These are phyloP conservation scores for Wickerhamomyces rabaulensis DNA, from an alignment of 805 yeast species.

Conservation along the genomic window DNA sequence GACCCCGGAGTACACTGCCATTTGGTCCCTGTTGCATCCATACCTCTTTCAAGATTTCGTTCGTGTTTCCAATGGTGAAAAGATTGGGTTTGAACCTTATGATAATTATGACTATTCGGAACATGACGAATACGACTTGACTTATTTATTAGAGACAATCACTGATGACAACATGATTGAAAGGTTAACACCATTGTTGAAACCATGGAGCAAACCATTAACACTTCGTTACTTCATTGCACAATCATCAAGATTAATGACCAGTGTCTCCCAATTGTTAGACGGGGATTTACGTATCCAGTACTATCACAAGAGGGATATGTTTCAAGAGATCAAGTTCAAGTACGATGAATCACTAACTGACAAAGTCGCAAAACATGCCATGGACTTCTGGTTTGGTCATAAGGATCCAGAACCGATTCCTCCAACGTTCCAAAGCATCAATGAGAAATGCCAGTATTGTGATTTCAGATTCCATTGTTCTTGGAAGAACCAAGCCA, in stretches of 20 bases:
- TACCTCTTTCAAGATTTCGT: slow-evolving; percentile 25
- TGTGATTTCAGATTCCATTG: slow-evolving; percentile 50
- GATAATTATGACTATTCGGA: not conserved
- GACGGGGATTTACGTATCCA: slow-evolving; percentile 38
- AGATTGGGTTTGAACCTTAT: slow-evolving; percentile 26
- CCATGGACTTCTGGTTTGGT: slow-evolving; percentile 57
- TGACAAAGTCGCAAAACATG: slow-evolving; percentile 24
- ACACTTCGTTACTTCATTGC: slow-evolving; percentile 54
- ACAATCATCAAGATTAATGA: slow-evolving; percentile 44
- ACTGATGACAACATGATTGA: slow-evolving; percentile 3
- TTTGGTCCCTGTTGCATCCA: slow-evolving; percentile 38
- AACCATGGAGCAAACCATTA: slow-evolving; percentile 46
- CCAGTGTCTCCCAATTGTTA: slow-evolving; percentile 29
- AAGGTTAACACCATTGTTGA: slow-evolving; percentile 23
- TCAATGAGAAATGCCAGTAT: slow-evolving; percentile 38
- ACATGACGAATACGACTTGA: slow-evolving; percentile 13
- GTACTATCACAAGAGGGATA: slow-evolving; percentile 41
- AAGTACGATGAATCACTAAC: slow-evolving; percentile 31
- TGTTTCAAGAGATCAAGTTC: slow-evolving; percentile 38
- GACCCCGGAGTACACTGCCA: slow-evolving; percentile 33
- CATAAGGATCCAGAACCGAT: slow-evolving; percentile 42
- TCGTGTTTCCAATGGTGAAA: slow-evolving; percentile 38
- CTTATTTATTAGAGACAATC: slow-evolving; percentile 15
- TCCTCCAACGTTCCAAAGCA: slow-evolving; percentile 28
- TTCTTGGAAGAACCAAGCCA: slow-evolving; percentile 21